Conservation (phyloP, 805 yeast genomes). For the Saccharomyces mikatae region DNA sequence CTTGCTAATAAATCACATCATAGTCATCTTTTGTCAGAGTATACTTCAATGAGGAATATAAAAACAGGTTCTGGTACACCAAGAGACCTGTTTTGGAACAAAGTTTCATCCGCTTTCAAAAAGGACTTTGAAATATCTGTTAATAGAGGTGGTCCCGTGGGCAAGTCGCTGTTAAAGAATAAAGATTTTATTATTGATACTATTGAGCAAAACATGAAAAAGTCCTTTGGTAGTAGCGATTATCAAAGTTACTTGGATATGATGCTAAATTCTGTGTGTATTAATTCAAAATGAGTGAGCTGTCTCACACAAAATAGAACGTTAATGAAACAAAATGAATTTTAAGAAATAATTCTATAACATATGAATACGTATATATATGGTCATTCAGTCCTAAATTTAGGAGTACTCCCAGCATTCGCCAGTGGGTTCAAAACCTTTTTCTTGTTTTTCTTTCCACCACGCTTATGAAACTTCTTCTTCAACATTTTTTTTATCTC, state of each 20-base stretch:
- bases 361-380: background rate
- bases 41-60: constrained; percentile 8
- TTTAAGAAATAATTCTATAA: background rate
- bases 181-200: constrained; percentile 14
- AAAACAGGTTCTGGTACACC: constrained; percentile 11
- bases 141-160: constrained; percentile 32
- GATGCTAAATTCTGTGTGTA: constrained; percentile 19
- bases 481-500: constrained; percentile 24
- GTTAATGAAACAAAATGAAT: background rate
- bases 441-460: constrained; percentile 31
- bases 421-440: constrained; percentile 15
- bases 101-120: constrained; percentile 18
- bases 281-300: constrained; percentile 5
- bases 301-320: background rate
- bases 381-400: constrained; percentile 11
- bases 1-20: background rate
- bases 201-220: constrained; percentile 13
- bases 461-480: constrained; percentile 31
- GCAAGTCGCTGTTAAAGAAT: constrained; percentile 23
- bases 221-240: constrained; percentile 7
- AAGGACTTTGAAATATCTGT: constrained; percentile 27
- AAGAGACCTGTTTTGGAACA: constrained; percentile 23
- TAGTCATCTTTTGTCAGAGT: constrained; percentile 13
- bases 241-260: constrained; percentile 9
- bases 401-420: constrained; percentile 12